These are phyloP conservation scores for Vairimorpha necatrix DNA, from an alignment of 371 early-diverging fungal species.

Conservation along the genomic window DNA sequence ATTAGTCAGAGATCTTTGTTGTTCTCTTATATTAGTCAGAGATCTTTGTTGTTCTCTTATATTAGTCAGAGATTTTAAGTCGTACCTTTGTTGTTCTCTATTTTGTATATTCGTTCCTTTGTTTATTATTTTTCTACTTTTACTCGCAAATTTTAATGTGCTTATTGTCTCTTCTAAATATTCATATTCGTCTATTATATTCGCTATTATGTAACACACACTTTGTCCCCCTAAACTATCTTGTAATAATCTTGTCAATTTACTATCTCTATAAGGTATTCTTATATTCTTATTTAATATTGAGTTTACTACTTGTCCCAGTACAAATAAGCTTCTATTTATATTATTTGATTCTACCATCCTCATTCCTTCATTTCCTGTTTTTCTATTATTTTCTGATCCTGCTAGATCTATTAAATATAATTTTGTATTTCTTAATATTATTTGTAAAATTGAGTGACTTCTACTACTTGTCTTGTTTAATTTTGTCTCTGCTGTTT, in stretches of 20 bases:
- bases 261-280: slow-evolving; percentile 89
- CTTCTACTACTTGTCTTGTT: slow-evolving; percentile 51
- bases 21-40: slow-evolving; percentile 17
- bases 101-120: slow-evolving; percentile 11
- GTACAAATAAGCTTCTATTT: slow-evolving; percentile 71
- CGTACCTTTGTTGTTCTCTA: not conserved
- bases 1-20: slow-evolving; percentile 2
- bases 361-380: slow-evolving; percentile 68
- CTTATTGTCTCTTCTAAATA: slow-evolving; percentile 65
- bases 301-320: slow-evolving; percentile 71
- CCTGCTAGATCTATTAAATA: slow-evolving; percentile 72
- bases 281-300: slow-evolving; percentile 68
- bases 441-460: slow-evolving; percentile 53
- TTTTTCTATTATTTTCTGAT: slow-evolving; percentile 71
- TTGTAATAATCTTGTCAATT: slow-evolving; percentile 90
- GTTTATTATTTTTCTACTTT: slow-evolving; percentile 69
- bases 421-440: slow-evolving; percentile 72
- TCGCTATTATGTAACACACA: slow-evolving; percentile 78
- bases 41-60: slow-evolving; percentile 1
- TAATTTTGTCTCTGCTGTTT: slow-evolving; percentile 37
- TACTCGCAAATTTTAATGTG: slow-evolving; percentile 71
- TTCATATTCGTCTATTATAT: slow-evolving; percentile 57
- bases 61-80: not conserved
- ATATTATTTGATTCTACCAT: slow-evolving; percentile 71
- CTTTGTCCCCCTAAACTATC: slow-evolving; percentile 94